Evolutionary conservation across 2,329 filamentous ascomycete species (phyloP).

Genomic region (Phialophora expanda): DNA sequence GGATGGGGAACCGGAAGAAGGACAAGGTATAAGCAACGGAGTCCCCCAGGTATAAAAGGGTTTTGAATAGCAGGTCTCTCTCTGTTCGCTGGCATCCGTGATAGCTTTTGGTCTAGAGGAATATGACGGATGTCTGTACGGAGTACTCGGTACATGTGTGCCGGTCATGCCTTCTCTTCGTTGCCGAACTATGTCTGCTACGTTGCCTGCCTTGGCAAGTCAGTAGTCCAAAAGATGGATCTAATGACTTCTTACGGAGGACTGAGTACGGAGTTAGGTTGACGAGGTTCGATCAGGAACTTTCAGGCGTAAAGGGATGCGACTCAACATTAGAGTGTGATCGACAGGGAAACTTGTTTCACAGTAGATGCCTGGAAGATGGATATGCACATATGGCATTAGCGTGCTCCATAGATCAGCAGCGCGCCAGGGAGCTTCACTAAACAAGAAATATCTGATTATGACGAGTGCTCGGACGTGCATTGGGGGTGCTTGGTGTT

Average conservation of each 20-base stretch:
- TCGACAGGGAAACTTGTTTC: constrained; percentile 3
- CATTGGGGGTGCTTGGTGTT: neutral
- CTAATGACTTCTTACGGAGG: neutral
- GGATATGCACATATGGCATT: neutral
- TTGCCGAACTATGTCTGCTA: neutral
- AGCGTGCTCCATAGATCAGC: constrained; percentile 7
- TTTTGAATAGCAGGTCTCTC: constrained; percentile 20
- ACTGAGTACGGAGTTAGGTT: neutral
- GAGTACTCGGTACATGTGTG: neutral
- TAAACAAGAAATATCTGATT: neutral
- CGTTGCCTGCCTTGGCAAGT: neutral
- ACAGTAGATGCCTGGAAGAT: neutral
- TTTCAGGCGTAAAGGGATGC: neutral
- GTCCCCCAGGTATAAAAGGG: constrained; percentile 24
- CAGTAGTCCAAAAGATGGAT: neutral
- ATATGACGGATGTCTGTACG: neutral
- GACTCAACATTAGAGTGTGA: neutral
- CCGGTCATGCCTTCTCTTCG: too few relatives aligned
- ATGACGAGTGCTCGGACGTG: neutral
- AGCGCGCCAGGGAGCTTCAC: neutral
- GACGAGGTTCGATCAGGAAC: neutral
- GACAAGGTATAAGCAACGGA: constrained; percentile 49
- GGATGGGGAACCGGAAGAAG: constrained; percentile 35
- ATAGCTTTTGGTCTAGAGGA: constrained; percentile 4
- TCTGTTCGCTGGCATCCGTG: neutral